Evolutionary conservation across 2,329 filamentous ascomycete genomes (phyloP).

Genomic region (Trichophaea hybrida): DNA sequence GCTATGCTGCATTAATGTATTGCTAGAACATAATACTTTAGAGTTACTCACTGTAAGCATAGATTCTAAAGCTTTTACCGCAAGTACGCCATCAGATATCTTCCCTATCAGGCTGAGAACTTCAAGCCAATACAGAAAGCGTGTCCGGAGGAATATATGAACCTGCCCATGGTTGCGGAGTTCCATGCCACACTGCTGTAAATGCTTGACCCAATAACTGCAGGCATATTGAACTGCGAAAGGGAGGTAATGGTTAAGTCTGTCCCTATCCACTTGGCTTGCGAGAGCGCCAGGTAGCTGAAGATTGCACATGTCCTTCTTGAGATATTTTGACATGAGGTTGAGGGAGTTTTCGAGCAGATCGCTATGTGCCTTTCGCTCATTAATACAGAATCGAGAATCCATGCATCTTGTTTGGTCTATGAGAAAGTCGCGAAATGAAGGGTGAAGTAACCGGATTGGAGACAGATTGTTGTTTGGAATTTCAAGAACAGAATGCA

Average conservation of each 20-base stretch:
- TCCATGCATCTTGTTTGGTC: conserved; percentile 12
- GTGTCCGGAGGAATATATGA: conserved; percentile 10
- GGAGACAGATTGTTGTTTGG: conserved; percentile 2
- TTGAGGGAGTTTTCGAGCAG: conserved; percentile 18
- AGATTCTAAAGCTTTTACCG: not conserved
- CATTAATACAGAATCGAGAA: conserved; percentile 24
- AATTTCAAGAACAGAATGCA: conserved; percentile 27
- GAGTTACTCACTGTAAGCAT: not conserved
- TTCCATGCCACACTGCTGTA: conserved; percentile 4
- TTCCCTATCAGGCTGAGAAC: conserved; percentile 17
- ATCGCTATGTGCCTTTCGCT: conserved; percentile 11
- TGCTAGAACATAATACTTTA: not conserved
- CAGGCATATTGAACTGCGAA: conserved; percentile 22
- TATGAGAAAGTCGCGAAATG: conserved; percentile 28
- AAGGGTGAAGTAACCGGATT: conserved; percentile 26
- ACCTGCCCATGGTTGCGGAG: conserved; percentile 4
- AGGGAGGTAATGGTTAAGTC: conserved; percentile 13
- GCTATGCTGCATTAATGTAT: not conserved
- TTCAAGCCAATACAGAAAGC: conserved; percentile 24
- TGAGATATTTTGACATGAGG: conserved; percentile 14
- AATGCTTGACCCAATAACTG: no score
- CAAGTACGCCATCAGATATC: not conserved
- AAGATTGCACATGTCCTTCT: conserved; percentile 22
- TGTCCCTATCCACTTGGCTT: conserved; percentile 4
- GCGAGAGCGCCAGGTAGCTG: conserved; percentile 10